These are phyloP conservation scores for Xylariaceae sp. DNA, from an alignment of 2,329 filamentous ascomycete genomes.

Conservation along the genomic window DNA sequence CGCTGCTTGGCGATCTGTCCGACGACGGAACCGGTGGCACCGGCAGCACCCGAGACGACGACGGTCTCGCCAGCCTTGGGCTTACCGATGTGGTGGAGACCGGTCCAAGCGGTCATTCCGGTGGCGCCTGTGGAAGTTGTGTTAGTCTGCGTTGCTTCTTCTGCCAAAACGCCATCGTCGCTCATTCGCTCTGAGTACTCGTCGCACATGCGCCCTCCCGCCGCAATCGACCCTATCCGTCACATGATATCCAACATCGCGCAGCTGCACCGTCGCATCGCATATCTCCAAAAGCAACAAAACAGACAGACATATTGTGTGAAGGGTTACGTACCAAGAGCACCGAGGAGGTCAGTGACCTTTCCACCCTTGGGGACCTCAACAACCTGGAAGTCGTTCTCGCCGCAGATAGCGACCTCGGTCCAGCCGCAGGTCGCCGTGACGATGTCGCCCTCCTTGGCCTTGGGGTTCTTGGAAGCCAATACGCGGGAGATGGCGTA, in stretches of 20 bases:
- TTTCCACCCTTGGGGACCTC: constrained; percentile 39
- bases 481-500: constrained; percentile 54
- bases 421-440: constrained; percentile 56
- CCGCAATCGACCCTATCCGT: too few relatives aligned
- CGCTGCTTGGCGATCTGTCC: constrained; percentile 74
- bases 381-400: constrained; percentile 43
- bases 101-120: constrained; percentile 71
- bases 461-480: constrained; percentile 52
- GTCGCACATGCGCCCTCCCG: too few relatives aligned
- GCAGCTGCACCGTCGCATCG: neutral
- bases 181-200: too few relatives aligned
- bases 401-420: constrained; percentile 55
- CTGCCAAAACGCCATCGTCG: too few relatives aligned
- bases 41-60: constrained; percentile 71
- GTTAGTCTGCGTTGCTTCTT: constrained; percentile 4
- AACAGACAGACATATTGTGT: neutral
- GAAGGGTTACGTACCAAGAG: constrained; percentile 39
- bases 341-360: constrained; percentile 56
- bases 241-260: neutral
- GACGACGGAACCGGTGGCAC: constrained; percentile 69
- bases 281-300: neutral
- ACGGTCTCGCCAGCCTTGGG: constrained; percentile 67
- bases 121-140: constrained; percentile 45
- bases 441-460: constrained; percentile 55
- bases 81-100: constrained; percentile 62